phyloP scores from a whole-genome alignment of 768 basidiomycete species.

The Strobilomyces confusus region DNA sequence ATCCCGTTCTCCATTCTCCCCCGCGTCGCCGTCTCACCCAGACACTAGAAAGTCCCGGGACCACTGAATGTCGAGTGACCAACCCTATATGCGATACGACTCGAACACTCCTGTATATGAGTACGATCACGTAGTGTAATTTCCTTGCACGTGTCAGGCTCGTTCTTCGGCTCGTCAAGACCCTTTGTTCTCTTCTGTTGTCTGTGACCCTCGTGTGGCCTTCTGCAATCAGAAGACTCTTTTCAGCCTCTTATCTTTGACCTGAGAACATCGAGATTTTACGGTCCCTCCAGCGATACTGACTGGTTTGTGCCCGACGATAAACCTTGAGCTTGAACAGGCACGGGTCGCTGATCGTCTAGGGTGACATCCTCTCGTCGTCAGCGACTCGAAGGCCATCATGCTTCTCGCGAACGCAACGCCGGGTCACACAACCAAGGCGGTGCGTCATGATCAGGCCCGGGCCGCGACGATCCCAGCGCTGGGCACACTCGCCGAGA shows the following conservation, averaged over 20 bases:
- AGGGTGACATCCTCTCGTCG: too few relatives aligned
- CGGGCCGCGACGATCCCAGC: too few relatives aligned
- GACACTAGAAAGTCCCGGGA: conserved; percentile 76
- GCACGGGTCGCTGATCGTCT: too few relatives aligned
- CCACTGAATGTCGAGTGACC: conserved; percentile 62
- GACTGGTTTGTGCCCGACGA: too few relatives aligned
- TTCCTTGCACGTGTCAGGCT: background rate
- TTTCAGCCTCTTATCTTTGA: background rate
- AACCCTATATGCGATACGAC: background rate
- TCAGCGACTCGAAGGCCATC: too few relatives aligned
- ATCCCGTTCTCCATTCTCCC: background rate
- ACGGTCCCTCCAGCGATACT: too few relatives aligned
- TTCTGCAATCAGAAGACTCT: conserved; percentile 3
- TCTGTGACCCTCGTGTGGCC: conserved; percentile 10
- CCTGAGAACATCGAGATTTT: too few relatives aligned
- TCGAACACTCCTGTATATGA: conserved; percentile 7
- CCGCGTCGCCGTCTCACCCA: conserved; percentile 1
- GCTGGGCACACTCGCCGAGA: too few relatives aligned
- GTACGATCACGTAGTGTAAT: conserved; percentile 13
- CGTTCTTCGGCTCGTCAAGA: background rate
- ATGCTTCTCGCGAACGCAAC: too few relatives aligned
- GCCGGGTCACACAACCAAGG: too few relatives aligned
- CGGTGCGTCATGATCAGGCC: too few relatives aligned
- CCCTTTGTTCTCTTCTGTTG: background rate
- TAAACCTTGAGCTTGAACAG: too few relatives aligned